Percentiles rank a stretch among this genome's conserved stretches.
These are phyloP conservation scores for Sarcomyxa edulis DNA, from an alignment of 768 basidiomycete genomes.

Conservation along the genomic window DNA sequence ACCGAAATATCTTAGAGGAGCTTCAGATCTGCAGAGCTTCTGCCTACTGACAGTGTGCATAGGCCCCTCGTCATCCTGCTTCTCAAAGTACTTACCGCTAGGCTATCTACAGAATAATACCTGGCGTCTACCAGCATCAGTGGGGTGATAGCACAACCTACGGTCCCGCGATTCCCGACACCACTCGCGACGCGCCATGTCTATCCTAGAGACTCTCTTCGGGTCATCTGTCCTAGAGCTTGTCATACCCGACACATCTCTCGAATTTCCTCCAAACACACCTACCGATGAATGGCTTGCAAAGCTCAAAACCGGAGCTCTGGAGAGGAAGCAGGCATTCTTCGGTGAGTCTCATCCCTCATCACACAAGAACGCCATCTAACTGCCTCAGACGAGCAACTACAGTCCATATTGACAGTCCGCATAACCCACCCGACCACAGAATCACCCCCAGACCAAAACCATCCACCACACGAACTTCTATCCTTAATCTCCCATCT, in stretches of 20 bases:
- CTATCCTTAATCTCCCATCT: constrained; percentile 62
- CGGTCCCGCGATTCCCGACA: too few species aligned
- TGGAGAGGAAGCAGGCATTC: constrained; percentile 64
- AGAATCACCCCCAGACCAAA: constrained; percentile 26
- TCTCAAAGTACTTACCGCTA: too few species aligned
- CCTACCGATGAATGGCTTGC: constrained; percentile 52
- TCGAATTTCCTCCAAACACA: constrained; percentile 49
- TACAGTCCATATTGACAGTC: constrained; percentile 42
- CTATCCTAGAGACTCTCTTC: constrained; percentile 53
- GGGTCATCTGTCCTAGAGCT: constrained; percentile 53
- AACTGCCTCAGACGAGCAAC: constrained; percentile 46
- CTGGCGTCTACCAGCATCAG: too few species aligned
- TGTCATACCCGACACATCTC: constrained; percentile 58
- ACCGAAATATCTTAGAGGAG: too few species aligned
- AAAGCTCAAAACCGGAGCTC: constrained; percentile 31
- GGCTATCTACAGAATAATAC: too few species aligned
- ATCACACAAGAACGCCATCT: constrained; percentile 13
- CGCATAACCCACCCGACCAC: constrained; percentile 57
- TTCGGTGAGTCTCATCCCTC: constrained; percentile 56
- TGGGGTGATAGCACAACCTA: too few species aligned
- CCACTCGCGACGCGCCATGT: too few species aligned
- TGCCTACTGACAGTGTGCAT: too few species aligned
- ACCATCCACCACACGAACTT: constrained; percentile 38
- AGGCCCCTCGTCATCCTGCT: too few species aligned
- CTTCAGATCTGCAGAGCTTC: too few species aligned